Conservation (phyloP, 108 stramenopile species). For the Schizochytrium sp. region DNA sequence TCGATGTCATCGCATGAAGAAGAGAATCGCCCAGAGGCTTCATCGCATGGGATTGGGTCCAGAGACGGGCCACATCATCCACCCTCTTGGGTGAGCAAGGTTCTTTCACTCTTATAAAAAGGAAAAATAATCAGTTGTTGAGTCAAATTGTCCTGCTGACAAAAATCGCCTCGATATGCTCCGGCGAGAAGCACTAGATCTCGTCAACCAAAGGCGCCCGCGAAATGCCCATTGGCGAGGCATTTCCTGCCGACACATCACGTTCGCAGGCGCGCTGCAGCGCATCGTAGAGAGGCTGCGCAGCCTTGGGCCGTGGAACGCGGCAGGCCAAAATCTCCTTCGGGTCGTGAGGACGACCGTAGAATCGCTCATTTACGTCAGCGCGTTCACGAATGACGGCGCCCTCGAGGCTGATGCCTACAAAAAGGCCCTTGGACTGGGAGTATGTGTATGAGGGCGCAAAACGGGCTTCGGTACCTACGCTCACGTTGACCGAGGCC, state of each 20-base stretch:
- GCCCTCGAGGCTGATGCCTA: slow-evolving; percentile 82
- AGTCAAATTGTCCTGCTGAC: no score
- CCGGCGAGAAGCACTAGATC: neutral
- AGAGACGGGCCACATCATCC: no score
- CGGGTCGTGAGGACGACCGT: slow-evolving; percentile 54
- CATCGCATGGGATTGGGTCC: no score
- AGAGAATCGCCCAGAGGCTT: no score
- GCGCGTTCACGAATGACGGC: slow-evolving; percentile 66
- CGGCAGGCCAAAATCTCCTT: slow-evolving; percentile 43
- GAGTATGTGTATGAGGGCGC: slow-evolving; percentile 86
- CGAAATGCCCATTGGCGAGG: neutral
- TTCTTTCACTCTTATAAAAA: no score
- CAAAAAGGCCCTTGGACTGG: slow-evolving; percentile 81
- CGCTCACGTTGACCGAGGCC: slow-evolving; percentile 56
- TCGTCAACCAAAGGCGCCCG: neutral
- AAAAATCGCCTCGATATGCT: no score
- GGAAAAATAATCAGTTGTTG: no score
- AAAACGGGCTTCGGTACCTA: slow-evolving; percentile 48
- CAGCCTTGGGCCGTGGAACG: slow-evolving; percentile 58
- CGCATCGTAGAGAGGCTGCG: slow-evolving; percentile 61
- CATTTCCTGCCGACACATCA: neutral
- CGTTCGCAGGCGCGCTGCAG: slow-evolving; percentile 35
- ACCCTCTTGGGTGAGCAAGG: no score
- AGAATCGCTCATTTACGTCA: slow-evolving; percentile 88
- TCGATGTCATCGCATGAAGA: no score